These are phyloP conservation scores for Hura crepitans DNA, from an alignment of 441 rosid genomes.

Conservation along the genomic window DNA sequence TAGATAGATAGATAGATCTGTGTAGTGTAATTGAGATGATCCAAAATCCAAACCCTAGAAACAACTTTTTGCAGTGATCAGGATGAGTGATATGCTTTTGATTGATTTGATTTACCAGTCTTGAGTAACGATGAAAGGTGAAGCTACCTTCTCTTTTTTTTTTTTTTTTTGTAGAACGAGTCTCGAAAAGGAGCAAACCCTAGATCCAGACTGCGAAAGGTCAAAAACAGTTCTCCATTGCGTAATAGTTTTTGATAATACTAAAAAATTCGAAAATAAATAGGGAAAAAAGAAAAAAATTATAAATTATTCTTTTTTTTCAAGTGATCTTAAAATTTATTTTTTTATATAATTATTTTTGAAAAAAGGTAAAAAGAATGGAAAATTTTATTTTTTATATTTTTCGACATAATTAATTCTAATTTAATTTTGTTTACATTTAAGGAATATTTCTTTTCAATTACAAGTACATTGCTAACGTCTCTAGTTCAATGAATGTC, in stretches of 20 bases:
- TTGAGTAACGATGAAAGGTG: conserved; percentile 3
- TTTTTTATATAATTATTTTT: too few species aligned
- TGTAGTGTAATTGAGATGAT: conserved; percentile 23
- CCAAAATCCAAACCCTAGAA: conserved; percentile 11
- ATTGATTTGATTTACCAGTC: conserved; percentile 20
- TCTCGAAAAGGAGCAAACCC: conserved; percentile 41
- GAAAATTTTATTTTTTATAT: too few species aligned
- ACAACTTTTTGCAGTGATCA: conserved; percentile 1
- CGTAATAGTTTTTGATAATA: conserved; percentile 1
- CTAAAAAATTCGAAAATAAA: background rate
- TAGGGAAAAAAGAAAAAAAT: too few species aligned
- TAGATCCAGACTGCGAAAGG: conserved; percentile 56
- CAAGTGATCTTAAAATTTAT: too few species aligned
- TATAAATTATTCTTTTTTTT: too few species aligned
- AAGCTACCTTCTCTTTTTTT: conserved; percentile 15
- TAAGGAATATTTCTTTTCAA: too few species aligned
- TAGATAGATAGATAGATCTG: conserved; percentile 26
- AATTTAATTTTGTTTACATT: too few species aligned
- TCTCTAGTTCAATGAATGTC: too few species aligned
- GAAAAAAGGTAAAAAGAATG: too few species aligned
- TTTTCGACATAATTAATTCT: too few species aligned
- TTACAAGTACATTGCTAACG: too few species aligned
- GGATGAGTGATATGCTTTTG: background rate
- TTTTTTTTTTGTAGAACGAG: conserved; percentile 4
- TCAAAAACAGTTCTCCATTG: conserved; percentile 28